These are phyloP conservation scores for Rhypophila decipiens DNA, from an alignment of 495 filamentous ascomycete species.

Conservation along the genomic window DNA sequence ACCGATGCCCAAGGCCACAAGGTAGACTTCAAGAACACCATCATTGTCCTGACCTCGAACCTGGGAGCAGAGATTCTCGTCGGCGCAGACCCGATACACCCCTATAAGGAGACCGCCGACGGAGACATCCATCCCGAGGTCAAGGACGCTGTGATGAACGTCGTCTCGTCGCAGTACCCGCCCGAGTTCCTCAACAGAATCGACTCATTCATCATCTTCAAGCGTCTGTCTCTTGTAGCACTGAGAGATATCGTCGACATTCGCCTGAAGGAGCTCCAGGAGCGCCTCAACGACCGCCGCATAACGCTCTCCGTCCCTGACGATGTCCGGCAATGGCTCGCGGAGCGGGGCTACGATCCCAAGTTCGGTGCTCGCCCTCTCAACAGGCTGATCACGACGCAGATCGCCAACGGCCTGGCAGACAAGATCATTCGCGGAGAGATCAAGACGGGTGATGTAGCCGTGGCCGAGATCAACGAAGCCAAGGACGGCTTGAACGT, in stretches of 20 bases:
- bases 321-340: slow-evolving; percentile 76
- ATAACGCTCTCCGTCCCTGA: slow-evolving; percentile 68
- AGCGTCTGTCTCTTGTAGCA: slow-evolving; percentile 67
- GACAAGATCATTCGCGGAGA: slow-evolving; percentile 87
- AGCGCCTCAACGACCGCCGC: slow-evolving; percentile 75
- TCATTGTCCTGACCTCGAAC: slow-evolving; percentile 94
- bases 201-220: slow-evolving; percentile 96
- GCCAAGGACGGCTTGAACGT: slow-evolving; percentile 47
- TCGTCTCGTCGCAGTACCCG: slow-evolving; percentile 71
- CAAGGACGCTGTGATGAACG: slow-evolving; percentile 77
- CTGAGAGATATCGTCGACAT: slow-evolving; percentile 93
- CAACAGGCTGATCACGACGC: slow-evolving; percentile 81
- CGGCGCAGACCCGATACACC: slow-evolving; percentile 48
- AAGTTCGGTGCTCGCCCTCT: slow-evolving; percentile 89
- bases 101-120: slow-evolving; percentile 51
- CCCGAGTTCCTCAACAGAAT: slow-evolving; percentile 96
- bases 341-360: slow-evolving; percentile 82
- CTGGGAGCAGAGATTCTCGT: slow-evolving; percentile 73
- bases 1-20: slow-evolving; percentile 95
- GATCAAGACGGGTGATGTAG: slow-evolving; percentile 66
- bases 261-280: slow-evolving; percentile 75
- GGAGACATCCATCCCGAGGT: slow-evolving; percentile 63
- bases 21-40: slow-evolving; percentile 91
- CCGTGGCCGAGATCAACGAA: slow-evolving; percentile 57
- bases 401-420: slow-evolving; percentile 82